Conservation (phyloP, 148 eudicot species). For the Vaccinium darrowii region DNA sequence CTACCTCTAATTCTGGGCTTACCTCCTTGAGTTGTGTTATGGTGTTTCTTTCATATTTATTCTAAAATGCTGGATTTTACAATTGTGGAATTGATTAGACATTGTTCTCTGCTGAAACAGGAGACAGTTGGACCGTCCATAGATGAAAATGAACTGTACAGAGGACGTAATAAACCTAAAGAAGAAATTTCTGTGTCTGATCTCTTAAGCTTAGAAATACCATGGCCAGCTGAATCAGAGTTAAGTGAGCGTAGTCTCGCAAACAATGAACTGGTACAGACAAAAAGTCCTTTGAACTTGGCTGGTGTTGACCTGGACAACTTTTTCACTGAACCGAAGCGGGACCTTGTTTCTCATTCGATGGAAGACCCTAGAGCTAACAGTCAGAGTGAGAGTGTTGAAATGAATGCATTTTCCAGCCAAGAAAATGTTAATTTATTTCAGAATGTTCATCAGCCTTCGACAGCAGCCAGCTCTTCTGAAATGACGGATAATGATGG, state of each 20-base stretch:
- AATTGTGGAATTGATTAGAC: slow-evolving; percentile 4
- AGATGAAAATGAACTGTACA: slow-evolving; percentile 35
- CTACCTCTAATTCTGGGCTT: background rate
- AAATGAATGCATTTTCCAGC: slow-evolving; percentile 28
- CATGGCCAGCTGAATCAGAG: slow-evolving; percentile 62
- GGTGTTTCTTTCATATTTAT: background rate
- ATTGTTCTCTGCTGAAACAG: slow-evolving; percentile 37
- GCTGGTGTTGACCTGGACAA: slow-evolving; percentile 53
- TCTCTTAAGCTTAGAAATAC: slow-evolving; percentile 59
- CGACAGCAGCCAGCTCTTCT: slow-evolving; percentile 29
- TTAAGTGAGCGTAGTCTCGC: slow-evolving; percentile 32
- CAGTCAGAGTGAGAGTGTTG: slow-evolving; percentile 25
- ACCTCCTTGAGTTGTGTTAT: background rate
- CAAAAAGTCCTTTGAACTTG: slow-evolving; percentile 36
- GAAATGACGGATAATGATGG: slow-evolving; percentile 29
- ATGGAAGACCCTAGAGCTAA: slow-evolving; percentile 26
- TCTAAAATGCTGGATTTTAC: background rate
- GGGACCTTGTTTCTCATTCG: slow-evolving; percentile 22
- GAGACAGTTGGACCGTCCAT: slow-evolving; percentile 53
- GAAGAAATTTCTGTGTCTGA: slow-evolving; percentile 55
- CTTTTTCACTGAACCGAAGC: slow-evolving; percentile 36
- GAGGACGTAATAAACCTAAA: slow-evolving; percentile 42
- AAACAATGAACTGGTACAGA: slow-evolving; percentile 26
- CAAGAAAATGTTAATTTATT: slow-evolving; percentile 40
- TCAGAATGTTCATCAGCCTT: slow-evolving; percentile 33